Evolutionary conservation across 2,329 filamentous ascomycete genomes (phyloP).

Genomic region (Colletotrichum acutatum): DNA sequence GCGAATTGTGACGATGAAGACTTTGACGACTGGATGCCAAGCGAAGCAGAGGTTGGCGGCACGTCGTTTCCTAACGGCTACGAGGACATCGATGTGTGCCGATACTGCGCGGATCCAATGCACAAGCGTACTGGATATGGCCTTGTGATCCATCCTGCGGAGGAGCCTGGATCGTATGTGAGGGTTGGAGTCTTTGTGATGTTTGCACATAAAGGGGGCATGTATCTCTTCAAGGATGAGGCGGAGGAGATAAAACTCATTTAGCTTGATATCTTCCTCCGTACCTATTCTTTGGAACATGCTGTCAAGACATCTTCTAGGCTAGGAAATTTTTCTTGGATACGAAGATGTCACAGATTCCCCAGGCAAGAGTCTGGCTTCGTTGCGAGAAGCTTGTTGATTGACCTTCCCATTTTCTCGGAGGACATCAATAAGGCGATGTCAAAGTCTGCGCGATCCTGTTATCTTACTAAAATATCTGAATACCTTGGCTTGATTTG

Average conservation of each 20-base stretch:
- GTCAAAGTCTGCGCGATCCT: no score
- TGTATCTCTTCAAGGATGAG: background rate
- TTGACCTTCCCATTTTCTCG: no score
- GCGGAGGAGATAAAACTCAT: background rate
- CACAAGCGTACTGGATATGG: background rate
- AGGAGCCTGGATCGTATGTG: background rate
- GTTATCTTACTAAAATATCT: no score
- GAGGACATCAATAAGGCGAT: no score
- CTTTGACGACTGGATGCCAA: rapidly evolving
- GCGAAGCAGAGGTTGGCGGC: rapidly evolving
- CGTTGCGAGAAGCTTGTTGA: no score
- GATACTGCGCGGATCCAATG: background rate
- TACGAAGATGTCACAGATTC: no score
- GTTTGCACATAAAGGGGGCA: background rate
- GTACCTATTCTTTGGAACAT: background rate
- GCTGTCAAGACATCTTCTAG: rapidly evolving
- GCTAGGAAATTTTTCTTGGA: rapidly evolving
- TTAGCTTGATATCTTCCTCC: background rate
- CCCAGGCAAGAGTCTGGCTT: no score
- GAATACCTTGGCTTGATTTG: no score
- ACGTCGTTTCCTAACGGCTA: background rate
- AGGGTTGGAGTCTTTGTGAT: background rate
- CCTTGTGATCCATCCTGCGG: background rate
- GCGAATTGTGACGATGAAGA: background rate
- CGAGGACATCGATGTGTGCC: background rate